These are phyloP conservation scores for Pueraria montana DNA, from an alignment of 306 rosid species.

Conservation along the genomic window DNA sequence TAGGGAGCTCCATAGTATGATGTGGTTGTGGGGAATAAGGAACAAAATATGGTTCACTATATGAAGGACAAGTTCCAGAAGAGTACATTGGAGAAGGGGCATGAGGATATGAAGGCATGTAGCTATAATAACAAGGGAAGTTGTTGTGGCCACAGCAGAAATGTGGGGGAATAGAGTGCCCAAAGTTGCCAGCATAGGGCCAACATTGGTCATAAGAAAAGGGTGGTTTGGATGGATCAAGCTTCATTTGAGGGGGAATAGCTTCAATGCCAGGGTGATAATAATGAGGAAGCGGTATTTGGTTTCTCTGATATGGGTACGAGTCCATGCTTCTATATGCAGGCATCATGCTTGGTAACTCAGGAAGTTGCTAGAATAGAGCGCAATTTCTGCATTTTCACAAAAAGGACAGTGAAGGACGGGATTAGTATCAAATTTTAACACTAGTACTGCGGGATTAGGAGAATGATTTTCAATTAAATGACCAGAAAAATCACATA, in stretches of 20 bases:
- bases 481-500: not conserved
- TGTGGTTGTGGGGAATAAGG: slow-evolving; percentile 59
- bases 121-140: slow-evolving; percentile 48
- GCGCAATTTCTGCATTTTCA: slow-evolving; percentile 29
- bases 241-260: slow-evolving; percentile 51
- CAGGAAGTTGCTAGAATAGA: not conserved
- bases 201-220: slow-evolving; percentile 57
- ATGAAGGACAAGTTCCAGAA: slow-evolving; percentile 54
- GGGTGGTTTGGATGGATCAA: slow-evolving; percentile 58
- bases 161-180: slow-evolving; percentile 49
- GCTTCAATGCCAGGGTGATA: slow-evolving; percentile 46
- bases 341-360: slow-evolving; percentile 59
- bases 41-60: slow-evolving; percentile 45
- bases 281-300: slow-evolving; percentile 45
- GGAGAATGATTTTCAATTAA: not conserved
- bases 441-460: not conserved
- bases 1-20: slow-evolving; percentile 61
- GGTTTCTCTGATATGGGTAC: slow-evolving; percentile 61
- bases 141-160: slow-evolving; percentile 62
- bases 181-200: slow-evolving; percentile 53
- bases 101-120: slow-evolving; percentile 53
- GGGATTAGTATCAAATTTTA: not conserved
- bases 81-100: slow-evolving; percentile 45
- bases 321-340: slow-evolving; percentile 66
- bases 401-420: not conserved